These are phyloP conservation scores for Dioscorea zingiberensis DNA, from an alignment of 106 monocot species.

Conservation along the genomic window DNA sequence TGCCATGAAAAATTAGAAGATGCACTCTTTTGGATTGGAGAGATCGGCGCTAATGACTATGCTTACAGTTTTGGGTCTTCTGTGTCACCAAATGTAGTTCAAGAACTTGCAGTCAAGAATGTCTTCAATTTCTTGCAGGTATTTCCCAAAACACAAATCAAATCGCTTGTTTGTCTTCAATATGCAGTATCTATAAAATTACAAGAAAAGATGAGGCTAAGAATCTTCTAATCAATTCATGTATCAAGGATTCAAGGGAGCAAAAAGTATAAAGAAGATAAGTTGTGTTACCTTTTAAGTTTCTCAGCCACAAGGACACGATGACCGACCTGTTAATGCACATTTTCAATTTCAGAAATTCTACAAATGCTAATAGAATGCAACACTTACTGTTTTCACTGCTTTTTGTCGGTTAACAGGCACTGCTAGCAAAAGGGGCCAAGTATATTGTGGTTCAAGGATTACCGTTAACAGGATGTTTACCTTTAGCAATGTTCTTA, in stretches of 20 bases:
- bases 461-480: constrained; percentile 67
- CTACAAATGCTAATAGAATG: no score
- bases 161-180: no score
- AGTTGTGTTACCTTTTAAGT: no score
- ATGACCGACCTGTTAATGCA: no score
- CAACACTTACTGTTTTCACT: no score
- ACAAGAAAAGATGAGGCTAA: no score
- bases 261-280: no score
- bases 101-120: constrained; percentile 32
- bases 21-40: constrained; percentile 86
- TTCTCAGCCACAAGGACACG: no score
- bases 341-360: no score
- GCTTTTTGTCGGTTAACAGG: constrained; percentile 23
- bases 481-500: constrained; percentile 54
- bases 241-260: no score
- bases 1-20: constrained; percentile 21
- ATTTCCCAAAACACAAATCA: not conserved
- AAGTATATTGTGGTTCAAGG: constrained; percentile 84
- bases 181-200: no score
- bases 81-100: constrained; percentile 23
- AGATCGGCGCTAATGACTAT: constrained; percentile 91
- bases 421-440: constrained; percentile 55
- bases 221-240: no score
- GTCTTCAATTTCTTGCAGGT: constrained; percentile 56
- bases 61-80: constrained; percentile 53